Evolutionary conservation across 306 rosid genomes (phyloP), one percentile per base, ranked within the genome.

Genomic region (Astragalus membranaceus): DNA sequence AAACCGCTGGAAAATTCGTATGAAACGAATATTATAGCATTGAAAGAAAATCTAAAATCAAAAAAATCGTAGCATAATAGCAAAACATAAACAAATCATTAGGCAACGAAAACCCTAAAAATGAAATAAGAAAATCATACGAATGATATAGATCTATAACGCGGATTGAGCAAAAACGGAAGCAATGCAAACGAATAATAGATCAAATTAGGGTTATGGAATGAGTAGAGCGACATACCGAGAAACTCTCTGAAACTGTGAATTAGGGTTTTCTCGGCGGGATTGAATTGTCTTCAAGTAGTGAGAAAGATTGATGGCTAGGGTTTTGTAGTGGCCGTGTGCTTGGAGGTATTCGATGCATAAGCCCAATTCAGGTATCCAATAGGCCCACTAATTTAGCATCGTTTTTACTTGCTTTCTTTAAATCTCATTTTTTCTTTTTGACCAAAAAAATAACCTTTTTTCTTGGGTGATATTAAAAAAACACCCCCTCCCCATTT

Each of bases 291-390:
- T 30, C 52, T 10, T 33, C 54, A 7, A 0, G 12, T 2, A 32
- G 20, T 5, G 15, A 23, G 41, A 7, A 20, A 23, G 47, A 42
- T 8, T 14, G 48, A 42, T 3, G 1, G 16, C 3, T 52, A 77
- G 80, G 87, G 83, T 71, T 85, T 85, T 82, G 75, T 73, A 79
- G 80, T 76, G 54, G 8, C 9, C 0, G 12, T 6, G 12, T 7
- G 7, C 8, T 36, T 36, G 30, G 30, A 1, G 4, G 3, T 3
- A 3, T 26, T 26, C 2, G 30, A 26, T 26, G 30, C 30, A 26
- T 26, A 26, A 6, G 41, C 41, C 41, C 41, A 36, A 3, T 36
- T 36, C 41, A 7, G 41, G 5, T 7, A 36, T 8, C 41, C 41
- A 7, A 36, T 36, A 36, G 41, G 41, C 15, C 50, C 48, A 11